Percentiles rank a stretch among this genome's conserved stretches.
Conservation (phyloP, 2,329 filamentous ascomycete species). For the Xylariaceae sp. region DNA sequence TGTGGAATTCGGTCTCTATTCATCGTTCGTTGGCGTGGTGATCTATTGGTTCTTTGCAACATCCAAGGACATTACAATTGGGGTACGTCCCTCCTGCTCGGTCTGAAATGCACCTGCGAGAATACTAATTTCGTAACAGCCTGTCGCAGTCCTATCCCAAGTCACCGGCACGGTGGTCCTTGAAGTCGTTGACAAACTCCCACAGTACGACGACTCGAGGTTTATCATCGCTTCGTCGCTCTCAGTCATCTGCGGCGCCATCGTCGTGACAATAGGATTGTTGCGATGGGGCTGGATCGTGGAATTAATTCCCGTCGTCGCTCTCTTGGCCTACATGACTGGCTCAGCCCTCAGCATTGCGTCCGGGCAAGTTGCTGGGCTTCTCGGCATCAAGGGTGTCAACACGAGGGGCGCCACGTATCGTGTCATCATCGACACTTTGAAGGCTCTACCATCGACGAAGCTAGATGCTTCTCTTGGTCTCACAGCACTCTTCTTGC, state of each 20-base stretch:
- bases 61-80: slow-evolving; percentile 97
- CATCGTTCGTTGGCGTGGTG: slow-evolving; percentile 91
- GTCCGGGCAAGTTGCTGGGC: slow-evolving; percentile 72
- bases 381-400: slow-evolving; percentile 76
- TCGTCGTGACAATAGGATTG: slow-evolving; percentile 76
- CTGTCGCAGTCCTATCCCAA: slow-evolving; percentile 92
- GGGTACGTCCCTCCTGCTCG: slow-evolving; percentile 50
- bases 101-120: slow-evolving; percentile 4
- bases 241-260: slow-evolving; percentile 70
- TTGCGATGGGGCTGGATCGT: slow-evolving; percentile 84
- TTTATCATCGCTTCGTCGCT: slow-evolving; percentile 75
- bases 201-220: slow-evolving; percentile 44
- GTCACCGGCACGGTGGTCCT: slow-evolving; percentile 78
- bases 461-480: slow-evolving; percentile 84
- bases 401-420: slow-evolving; percentile 77
- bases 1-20: slow-evolving; percentile 83
- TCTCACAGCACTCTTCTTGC: slow-evolving; percentile 70
- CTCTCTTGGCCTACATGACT: slow-evolving; percentile 95
- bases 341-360: slow-evolving; percentile 89
- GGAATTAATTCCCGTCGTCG: slow-evolving; percentile 84
- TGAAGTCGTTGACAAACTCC: slow-evolving; percentile 54
- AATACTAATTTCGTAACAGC: slow-evolving; percentile 43
- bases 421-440: slow-evolving; percentile 73
- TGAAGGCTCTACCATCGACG: slow-evolving; percentile 65
- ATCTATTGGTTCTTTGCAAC: slow-evolving; percentile 98